Evolutionary conservation across 768 basidiomycete genomes (phyloP).

Genomic region (Lactarius evosmus): DNA sequence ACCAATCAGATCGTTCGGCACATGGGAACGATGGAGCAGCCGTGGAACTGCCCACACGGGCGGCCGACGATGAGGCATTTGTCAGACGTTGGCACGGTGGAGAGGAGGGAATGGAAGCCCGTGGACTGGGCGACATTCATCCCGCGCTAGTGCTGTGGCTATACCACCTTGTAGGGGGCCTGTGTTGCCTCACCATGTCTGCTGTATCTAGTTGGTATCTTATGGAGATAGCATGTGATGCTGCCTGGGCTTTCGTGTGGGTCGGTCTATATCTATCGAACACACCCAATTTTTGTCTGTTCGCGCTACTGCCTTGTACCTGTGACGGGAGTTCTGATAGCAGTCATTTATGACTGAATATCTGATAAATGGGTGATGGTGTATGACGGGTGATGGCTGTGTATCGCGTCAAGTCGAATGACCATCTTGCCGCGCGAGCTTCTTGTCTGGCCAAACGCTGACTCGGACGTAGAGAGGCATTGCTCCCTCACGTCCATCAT

Average conservation of each 20-base stretch:
- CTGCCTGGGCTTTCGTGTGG: too few species aligned
- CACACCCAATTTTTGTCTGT: too few species aligned
- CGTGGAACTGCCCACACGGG: slow-evolving; percentile 38
- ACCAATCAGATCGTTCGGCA: slow-evolving; percentile 33
- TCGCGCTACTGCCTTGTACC: too few species aligned
- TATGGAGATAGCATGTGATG: neutral
- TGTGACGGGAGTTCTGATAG: too few species aligned
- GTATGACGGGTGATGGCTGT: too few species aligned
- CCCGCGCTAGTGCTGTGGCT: neutral
- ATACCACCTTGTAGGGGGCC: neutral
- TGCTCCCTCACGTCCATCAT: too few species aligned
- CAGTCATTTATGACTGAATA: too few species aligned
- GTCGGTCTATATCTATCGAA: too few species aligned
- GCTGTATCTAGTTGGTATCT: neutral
- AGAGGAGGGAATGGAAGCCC: neutral
- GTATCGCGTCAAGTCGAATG: too few species aligned
- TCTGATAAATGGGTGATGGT: too few species aligned
- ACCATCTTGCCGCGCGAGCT: slow-evolving; percentile 83
- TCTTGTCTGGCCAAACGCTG: slow-evolving; percentile 78
- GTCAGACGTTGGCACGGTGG: slow-evolving; percentile 20
- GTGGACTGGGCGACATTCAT: slow-evolving; percentile 18
- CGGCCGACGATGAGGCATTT: slow-evolving; percentile 36
- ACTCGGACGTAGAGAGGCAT: too few species aligned
- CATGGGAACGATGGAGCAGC: slow-evolving; percentile 38
- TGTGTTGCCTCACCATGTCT: neutral